Percentiles rank a stretch among this genome's conserved stretches.
Evolutionary conservation across 78 protist species (phyloP).

Genomic region (Carpediemonas membranifera): DNA sequence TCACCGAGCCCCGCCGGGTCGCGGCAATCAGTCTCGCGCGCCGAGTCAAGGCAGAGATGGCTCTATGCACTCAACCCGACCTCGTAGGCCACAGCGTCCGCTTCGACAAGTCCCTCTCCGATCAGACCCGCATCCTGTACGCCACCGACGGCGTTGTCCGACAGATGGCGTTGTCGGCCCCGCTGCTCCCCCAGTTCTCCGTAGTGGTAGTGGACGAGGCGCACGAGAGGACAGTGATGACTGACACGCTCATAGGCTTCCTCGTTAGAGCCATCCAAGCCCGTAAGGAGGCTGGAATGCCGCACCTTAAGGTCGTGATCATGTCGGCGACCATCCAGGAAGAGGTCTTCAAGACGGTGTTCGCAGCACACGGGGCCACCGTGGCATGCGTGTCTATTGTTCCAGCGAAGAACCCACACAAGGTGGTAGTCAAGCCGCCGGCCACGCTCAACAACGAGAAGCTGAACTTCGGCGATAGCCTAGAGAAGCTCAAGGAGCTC

Average conservation of each 20-base stretch:
- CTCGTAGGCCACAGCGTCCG: slow-evolving; percentile 80
- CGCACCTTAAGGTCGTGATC: background rate
- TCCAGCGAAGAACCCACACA: too few relatives aligned
- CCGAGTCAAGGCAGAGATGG: too few relatives aligned
- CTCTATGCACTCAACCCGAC: too few relatives aligned
- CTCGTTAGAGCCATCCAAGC: background rate
- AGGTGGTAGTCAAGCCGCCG: background rate
- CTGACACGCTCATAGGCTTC: slow-evolving; percentile 18
- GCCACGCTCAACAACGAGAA: background rate
- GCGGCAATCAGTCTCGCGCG: too few relatives aligned
- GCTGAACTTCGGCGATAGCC: background rate
- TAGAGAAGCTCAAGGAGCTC: background rate
- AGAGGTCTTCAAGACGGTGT: background rate
- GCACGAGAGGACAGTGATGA: slow-evolving; percentile 9
- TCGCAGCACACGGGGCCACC: too few relatives aligned
- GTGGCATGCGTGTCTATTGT: too few relatives aligned
- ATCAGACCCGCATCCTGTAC: slow-evolving; percentile 58
- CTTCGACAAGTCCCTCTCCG: slow-evolving; percentile 45
- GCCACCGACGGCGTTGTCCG: too few relatives aligned
- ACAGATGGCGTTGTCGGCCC: too few relatives aligned
- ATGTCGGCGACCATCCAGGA: background rate
- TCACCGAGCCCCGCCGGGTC: slow-evolving; percentile 67
- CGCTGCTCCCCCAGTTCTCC: too few relatives aligned
- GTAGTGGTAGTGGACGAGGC: slow-evolving; percentile 8
- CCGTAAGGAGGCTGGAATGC: background rate